Conservation (phyloP, 177 flowering plant species). For the Vitis hybrid region DNA sequence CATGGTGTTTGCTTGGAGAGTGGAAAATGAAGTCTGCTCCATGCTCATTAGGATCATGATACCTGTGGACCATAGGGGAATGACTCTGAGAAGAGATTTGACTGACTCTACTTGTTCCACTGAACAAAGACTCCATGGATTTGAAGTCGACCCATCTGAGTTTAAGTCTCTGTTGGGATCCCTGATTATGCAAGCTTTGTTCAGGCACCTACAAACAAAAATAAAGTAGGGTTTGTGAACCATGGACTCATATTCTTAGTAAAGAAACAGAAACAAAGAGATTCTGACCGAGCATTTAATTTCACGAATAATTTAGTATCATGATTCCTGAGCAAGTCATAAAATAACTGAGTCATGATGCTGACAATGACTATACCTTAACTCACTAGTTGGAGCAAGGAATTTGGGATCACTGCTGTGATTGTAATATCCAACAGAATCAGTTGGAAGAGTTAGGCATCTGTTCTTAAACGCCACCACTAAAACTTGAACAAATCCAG, state of each 20-base stretch:
- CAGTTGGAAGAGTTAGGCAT: conserved; percentile 9
- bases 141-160: conserved; percentile 25
- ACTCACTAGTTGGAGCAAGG: conserved; percentile 18
- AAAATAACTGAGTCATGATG: background rate
- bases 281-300: no score
- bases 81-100: conserved; percentile 39
- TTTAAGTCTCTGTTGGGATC: conserved; percentile 18
- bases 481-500: conserved; percentile 32
- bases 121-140: conserved; percentile 51
- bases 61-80: conserved; percentile 52
- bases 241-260: no score
- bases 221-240: background rate
- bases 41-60: conserved; percentile 28
- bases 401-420: conserved; percentile 13
- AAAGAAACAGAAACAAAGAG: no score
- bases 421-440: conserved; percentile 14
- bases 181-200: conserved; percentile 41
- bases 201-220: conserved; percentile 32
- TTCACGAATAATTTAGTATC: no score
- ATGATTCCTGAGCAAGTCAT: no score
- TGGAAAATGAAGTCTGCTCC: conserved; percentile 24
- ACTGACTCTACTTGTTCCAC: conserved; percentile 57
- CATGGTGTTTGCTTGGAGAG: conserved; percentile 46
- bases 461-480: conserved; percentile 35
- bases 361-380: conserved; percentile 24